Base-by-base conservation (phyloP, 352 stramenopile species). In the Halophytophthora batemanensis region DNA sequence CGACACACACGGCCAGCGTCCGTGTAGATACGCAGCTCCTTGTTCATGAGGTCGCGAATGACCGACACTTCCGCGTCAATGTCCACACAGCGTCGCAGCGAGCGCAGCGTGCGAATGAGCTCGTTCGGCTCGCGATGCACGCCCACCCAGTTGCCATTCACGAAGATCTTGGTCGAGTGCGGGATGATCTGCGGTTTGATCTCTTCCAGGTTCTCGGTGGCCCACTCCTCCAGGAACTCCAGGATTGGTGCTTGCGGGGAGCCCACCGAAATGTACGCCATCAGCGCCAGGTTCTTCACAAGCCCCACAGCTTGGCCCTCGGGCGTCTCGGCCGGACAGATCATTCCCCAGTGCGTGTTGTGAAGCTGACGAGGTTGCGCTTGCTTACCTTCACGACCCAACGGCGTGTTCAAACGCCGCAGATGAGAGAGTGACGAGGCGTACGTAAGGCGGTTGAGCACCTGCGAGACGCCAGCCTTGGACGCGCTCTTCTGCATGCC, bases 311-410 rank as follows among this genome's bases (percentile, higher is more conserved):
- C 93, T 57, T 98, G 91, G 29, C 95, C 96, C 69, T 99, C 96
- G 3, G 96, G 96, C 6, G 96, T 98, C 66, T 99, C 94, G 29
- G 92, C 93, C 0, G 83, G 86, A 83, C 98, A 99, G 34, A 99
- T 98, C 95, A 99, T 99, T 37, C 98, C 98, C 97, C 97, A 99
- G 74, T 99, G 98, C 49, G 97, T 99, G 71, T 99, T 99, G 80
- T 99, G 98, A 23, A 99, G 76, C 75, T 99, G 96, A 64, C 98
- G 95, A 47, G 98, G 98, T 71, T 99, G 98, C 14, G 97, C 96
- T 46, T 99, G 95, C 67, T 99, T 99, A 61, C 97, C 97, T 69
- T 98, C 98, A 57, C 96, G 86, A 3, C 96, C 97, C n/a, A 99
- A 79, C 10, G 97, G 97, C 29, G 97, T 99, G 77, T 99, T 99